A percentile compares a stretch with the other conserved stretches of the same genome.
Evolutionary conservation across 108 stramenopile species (phyloP).

Genomic region (Skeletonema costatum): DNA sequence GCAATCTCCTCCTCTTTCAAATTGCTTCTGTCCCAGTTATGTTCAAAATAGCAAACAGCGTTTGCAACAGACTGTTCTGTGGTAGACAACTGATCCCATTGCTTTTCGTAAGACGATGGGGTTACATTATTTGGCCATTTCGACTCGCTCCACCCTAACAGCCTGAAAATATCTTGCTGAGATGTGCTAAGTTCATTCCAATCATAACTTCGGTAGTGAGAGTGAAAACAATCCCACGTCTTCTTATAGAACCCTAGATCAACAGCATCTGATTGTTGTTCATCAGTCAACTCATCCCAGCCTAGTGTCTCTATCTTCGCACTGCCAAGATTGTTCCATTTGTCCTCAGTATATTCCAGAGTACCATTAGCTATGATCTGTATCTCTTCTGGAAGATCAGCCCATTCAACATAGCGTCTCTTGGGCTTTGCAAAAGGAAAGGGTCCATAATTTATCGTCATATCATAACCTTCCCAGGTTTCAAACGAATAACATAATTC

Average conservation of each 20-base stretch:
- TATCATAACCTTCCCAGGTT: constrained; percentile 16
- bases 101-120: not conserved
- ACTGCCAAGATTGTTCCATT: constrained; percentile 41
- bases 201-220: not conserved
- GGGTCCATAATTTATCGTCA: not conserved
- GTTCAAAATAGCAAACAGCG: not conserved
- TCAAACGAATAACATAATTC: constrained; percentile 23
- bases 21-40: not conserved
- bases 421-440: constrained; percentile 25
- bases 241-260: constrained; percentile 40
- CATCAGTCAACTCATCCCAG: constrained; percentile 25
- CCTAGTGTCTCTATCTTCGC: constrained; percentile 27
- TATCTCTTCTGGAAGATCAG: constrained; percentile 24
- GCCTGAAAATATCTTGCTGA: not conserved
- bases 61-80: not conserved
- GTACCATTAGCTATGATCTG: constrained; percentile 14
- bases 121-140: not conserved
- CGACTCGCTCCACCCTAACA: not conserved
- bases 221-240: constrained; percentile 60
- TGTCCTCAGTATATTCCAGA: constrained; percentile 28
- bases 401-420: constrained; percentile 31
- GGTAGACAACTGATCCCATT: not conserved
- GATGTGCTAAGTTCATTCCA: not conserved
- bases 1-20: not conserved
- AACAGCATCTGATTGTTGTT: constrained; percentile 27